Percentiles rank a stretch among this genome's conserved stretches.
Conservation (phyloP, 1,284 basidiomycete genomes). For the Xanthoconium separans region DNA sequence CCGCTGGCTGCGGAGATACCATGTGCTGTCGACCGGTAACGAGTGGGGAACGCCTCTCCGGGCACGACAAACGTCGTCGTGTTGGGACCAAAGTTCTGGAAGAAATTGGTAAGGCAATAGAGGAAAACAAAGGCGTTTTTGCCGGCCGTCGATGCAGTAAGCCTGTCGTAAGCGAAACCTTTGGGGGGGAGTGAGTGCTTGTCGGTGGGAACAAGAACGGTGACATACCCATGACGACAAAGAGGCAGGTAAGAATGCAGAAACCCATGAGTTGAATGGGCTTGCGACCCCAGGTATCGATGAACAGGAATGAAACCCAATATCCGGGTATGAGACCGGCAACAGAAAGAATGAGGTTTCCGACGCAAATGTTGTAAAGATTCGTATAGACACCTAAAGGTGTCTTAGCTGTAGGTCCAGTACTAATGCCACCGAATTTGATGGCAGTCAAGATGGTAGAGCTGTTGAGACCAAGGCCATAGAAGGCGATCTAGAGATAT, state of each 20-base stretch:
- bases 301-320: slow-evolving; percentile 48
- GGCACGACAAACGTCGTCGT: slow-evolving; percentile 73
- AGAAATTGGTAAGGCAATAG: slow-evolving; percentile 59
- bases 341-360: slow-evolving; percentile 49
- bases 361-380: slow-evolving; percentile 33
- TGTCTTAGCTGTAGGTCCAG: background rate
- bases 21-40: slow-evolving; percentile 68
- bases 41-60: slow-evolving; percentile 73
- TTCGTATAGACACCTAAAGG: slow-evolving; percentile 24
- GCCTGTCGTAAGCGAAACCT: slow-evolving; percentile 58
- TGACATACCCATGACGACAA: slow-evolving; percentile 46
- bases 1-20: slow-evolving; percentile 72
- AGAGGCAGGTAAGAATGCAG: slow-evolving; percentile 49
- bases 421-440: slow-evolving; percentile 21
- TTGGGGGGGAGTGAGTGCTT: slow-evolving; percentile 11
- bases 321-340: slow-evolving; percentile 56
- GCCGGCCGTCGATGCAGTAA: slow-evolving; percentile 39
- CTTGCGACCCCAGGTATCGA: slow-evolving; percentile 52
- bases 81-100: slow-evolving; percentile 67
- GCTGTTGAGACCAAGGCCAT: slow-evolving; percentile 62
- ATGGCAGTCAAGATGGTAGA: slow-evolving; percentile 41
- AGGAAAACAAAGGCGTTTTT: slow-evolving; percentile 59
- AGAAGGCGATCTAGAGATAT: slow-evolving; percentile 52
- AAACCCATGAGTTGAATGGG: slow-evolving; percentile 64
- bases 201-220: background rate